Conservation (phyloP, 2,329 filamentous ascomycete species). For the Fusarium algeriense region DNA sequence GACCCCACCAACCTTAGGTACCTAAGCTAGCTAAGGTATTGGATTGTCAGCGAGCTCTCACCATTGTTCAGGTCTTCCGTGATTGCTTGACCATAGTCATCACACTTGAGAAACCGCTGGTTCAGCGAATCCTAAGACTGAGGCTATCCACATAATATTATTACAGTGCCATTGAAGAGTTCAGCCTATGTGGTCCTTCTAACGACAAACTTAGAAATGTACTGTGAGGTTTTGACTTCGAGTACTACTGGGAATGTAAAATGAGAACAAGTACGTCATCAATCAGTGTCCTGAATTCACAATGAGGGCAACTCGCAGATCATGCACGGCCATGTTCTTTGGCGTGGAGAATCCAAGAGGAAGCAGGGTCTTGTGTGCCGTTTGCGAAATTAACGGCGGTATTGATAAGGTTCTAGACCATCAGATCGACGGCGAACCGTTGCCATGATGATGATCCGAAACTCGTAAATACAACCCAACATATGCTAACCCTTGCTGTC, state of each 20-base stretch:
- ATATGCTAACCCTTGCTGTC: constrained; percentile 1
- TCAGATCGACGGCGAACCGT: constrained; percentile 30
- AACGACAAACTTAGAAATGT: not conserved
- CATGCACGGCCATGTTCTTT: not conserved
- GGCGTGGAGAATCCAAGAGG: not conserved
- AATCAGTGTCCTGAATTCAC: not conserved
- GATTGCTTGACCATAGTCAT: not conserved
- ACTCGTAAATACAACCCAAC: constrained; percentile 16
- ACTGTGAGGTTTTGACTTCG: not conserved
- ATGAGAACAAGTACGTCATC: not conserved
- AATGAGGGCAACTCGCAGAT: not conserved
- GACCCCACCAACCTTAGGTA: not conserved
- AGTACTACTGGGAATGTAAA: not conserved
- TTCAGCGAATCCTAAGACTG: not conserved
- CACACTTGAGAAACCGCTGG: not conserved
- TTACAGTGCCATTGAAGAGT: not conserved
- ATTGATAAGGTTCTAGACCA: constrained; percentile 28
- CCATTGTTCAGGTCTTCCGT: not conserved
- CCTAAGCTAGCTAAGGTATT: too few species aligned
- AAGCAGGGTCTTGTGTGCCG: not conserved
- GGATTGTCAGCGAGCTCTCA: not conserved
- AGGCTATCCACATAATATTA: not conserved
- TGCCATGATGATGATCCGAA: constrained; percentile 7
- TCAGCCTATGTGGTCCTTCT: not conserved
- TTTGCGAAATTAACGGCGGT: not conserved